A percentile compares a stretch with the other conserved stretches of the same genome.
phyloP scores from a whole-genome alignment of 352 stramenopile genomes.

The Phytophthora pini region DNA sequence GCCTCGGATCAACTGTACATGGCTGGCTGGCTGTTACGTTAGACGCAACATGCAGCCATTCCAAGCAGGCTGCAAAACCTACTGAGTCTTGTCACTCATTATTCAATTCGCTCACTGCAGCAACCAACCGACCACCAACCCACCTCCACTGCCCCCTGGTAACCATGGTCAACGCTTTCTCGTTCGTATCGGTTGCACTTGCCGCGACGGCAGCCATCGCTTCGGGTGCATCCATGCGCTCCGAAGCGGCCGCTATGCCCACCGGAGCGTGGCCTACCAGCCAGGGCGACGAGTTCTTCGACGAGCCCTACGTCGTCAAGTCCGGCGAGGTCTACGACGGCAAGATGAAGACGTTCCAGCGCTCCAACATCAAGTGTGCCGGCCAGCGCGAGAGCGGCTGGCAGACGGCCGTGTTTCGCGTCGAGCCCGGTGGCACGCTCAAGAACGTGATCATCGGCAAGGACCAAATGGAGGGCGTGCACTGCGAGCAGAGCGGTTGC shows the following conservation, averaged over 20 bases:
- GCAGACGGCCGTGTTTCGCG: slow-evolving; percentile 46
- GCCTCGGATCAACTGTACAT: not conserved
- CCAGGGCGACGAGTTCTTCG: slow-evolving; percentile 31
- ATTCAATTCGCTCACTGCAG: slow-evolving; percentile 21
- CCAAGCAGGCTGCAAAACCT: not conserved
- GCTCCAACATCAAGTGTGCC: slow-evolving; percentile 47
- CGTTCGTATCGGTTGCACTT: slow-evolving; percentile 15
- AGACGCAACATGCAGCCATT: slow-evolving; percentile 12
- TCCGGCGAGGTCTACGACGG: slow-evolving; percentile 42
- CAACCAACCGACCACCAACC: not conserved
- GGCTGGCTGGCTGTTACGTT: slow-evolving; percentile 5
- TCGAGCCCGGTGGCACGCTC: slow-evolving; percentile 45
- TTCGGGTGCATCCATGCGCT: slow-evolving; percentile 30
- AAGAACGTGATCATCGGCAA: slow-evolving; percentile 63
- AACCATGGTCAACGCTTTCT: slow-evolving; percentile 37
- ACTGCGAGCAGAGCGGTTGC: slow-evolving; percentile 32
- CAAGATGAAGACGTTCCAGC: slow-evolving; percentile 33
- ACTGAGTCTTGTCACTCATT: slow-evolving; percentile 6
- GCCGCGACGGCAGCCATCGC: slow-evolving; percentile 18
- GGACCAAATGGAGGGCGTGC: slow-evolving; percentile 37
- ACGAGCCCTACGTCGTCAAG: slow-evolving; percentile 39
- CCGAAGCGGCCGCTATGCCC: slow-evolving; percentile 32
- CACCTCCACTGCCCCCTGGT: slow-evolving; percentile 1
- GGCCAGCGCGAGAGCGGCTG: slow-evolving; percentile 42
- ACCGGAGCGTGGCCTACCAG: slow-evolving; percentile 26